phyloP scores from a whole-genome alignment of 1,139 yeast species.

The Taiozyma sp. region DNA sequence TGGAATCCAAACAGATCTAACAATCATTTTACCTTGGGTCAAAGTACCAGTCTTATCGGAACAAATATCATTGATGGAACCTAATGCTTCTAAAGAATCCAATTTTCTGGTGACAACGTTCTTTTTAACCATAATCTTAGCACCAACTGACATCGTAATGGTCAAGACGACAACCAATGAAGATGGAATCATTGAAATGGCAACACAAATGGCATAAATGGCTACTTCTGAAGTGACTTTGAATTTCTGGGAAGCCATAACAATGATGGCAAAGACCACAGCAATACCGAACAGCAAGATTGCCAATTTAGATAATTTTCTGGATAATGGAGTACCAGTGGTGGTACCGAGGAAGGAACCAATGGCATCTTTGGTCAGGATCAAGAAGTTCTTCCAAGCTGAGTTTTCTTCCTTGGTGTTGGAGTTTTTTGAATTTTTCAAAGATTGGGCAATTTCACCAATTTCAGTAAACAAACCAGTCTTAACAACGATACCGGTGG shows the following conservation, averaged over 20 bases:
- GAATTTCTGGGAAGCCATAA: slow-evolving; percentile 75
- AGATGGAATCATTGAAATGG: slow-evolving; percentile 81
- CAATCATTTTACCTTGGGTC: slow-evolving; percentile 78
- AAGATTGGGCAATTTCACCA: slow-evolving; percentile 69
- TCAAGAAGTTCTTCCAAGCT: slow-evolving; percentile 27
- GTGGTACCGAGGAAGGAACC: slow-evolving; percentile 72
- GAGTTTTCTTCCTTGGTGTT: slow-evolving; percentile 46
- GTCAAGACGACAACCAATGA: slow-evolving; percentile 77
- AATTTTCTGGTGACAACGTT: slow-evolving; percentile 74
- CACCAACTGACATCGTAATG: slow-evolving; percentile 84
- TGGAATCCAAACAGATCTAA: slow-evolving; percentile 75
- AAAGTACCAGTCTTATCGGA: slow-evolving; percentile 83
- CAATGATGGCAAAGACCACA: slow-evolving; percentile 71
- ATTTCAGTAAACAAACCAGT: slow-evolving; percentile 75
- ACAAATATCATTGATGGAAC: slow-evolving; percentile 78
- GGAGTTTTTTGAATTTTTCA: slow-evolving; percentile 36
- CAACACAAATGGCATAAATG: slow-evolving; percentile 79
- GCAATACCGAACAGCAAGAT: slow-evolving; percentile 65
- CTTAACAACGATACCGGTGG: slow-evolving; percentile 58
- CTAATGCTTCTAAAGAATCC: slow-evolving; percentile 76
- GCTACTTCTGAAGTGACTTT: slow-evolving; percentile 67
- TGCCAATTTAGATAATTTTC: slow-evolving; percentile 67
- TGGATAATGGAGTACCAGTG: slow-evolving; percentile 74
- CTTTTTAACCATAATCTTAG: slow-evolving; percentile 69
- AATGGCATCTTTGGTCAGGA: slow-evolving; percentile 44